These are phyloP conservation scores for Thraustochytrium sp. DNA, from an alignment of 352 stramenopile species.

Conservation along the genomic window DNA sequence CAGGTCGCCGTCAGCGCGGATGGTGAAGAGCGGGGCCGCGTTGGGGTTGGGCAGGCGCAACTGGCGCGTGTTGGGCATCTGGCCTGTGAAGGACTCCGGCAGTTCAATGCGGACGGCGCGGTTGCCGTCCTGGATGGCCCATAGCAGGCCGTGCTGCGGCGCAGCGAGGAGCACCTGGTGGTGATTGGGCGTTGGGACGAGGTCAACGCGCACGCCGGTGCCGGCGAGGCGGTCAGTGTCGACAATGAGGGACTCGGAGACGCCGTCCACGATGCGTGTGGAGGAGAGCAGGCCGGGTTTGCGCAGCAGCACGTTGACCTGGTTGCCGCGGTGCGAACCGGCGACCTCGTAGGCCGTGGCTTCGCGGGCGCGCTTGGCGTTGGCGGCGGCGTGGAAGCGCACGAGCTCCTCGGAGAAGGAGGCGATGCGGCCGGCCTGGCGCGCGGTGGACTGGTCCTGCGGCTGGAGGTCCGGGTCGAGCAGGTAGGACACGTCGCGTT, in stretches of 20 bases:
- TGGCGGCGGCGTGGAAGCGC: neutral
- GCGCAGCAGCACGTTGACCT: neutral
- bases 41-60: neutral
- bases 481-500: conserved; percentile 7
- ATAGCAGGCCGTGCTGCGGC: neutral
- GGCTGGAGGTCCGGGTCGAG: neutral
- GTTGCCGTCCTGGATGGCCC: neutral
- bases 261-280: neutral
- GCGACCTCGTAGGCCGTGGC: neutral
- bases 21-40: neutral
- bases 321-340: neutral
- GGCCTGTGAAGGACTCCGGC: neutral
- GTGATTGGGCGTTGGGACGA: neutral
- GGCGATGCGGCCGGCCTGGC: neutral
- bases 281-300: neutral
- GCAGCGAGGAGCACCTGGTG: neutral
- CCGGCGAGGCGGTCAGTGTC: conserved; percentile 8
- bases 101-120: neutral
- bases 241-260: neutral
- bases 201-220: neutral
- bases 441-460: neutral
- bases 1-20: neutral
- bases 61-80: neutral
- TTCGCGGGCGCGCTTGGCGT: neutral
- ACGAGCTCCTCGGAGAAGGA: conserved; percentile 60